Evolutionary conservation across 2,329 filamentous ascomycete species (phyloP).

Genomic region (Fusarium agapanthi): DNA sequence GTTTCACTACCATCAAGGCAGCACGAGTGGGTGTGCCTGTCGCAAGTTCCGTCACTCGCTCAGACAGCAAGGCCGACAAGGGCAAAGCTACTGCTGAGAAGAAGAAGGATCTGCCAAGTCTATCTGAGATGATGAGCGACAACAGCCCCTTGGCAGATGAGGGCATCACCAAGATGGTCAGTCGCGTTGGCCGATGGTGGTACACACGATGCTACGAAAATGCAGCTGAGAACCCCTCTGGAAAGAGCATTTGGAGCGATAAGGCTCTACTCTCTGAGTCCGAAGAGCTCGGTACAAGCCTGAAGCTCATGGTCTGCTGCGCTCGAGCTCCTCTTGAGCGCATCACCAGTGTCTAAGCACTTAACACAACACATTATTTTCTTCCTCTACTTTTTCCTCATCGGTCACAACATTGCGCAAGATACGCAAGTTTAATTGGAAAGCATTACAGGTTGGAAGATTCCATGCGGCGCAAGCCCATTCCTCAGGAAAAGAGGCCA

Average conservation of each 20-base stretch:
- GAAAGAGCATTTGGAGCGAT: constrained; percentile 79
- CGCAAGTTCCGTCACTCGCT: constrained; percentile 58
- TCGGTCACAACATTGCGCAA: constrained; percentile 17
- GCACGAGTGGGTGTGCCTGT: constrained; percentile 83
- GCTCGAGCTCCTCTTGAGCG: constrained; percentile 77
- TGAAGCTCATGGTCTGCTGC: constrained; percentile 91
- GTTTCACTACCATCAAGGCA: constrained; percentile 77
- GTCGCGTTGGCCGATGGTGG: constrained; percentile 95
- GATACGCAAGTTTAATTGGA: constrained; percentile 20
- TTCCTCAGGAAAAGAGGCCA: constrained; percentile 10
- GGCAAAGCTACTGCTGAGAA: constrained; percentile 30
- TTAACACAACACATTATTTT: constrained; percentile 6
- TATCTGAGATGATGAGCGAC: constrained; percentile 79
- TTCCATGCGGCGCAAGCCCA: constrained; percentile 39
- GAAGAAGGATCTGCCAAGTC: constrained; percentile 59
- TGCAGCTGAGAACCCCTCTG: constrained; percentile 58
- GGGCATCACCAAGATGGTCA: constrained; percentile 90
- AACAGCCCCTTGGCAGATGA: constrained; percentile 77
- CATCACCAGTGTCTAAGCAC: constrained; percentile 56
- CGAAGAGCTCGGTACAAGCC: constrained; percentile 83
- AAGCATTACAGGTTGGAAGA: constrained; percentile 41
- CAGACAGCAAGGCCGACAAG: constrained; percentile 26
- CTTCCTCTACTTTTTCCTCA: constrained; percentile 27
- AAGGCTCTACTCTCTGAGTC: constrained; percentile 81
- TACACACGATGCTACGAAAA: constrained; percentile 92